Evolutionary conservation across 2,329 filamentous ascomycete species (phyloP).

Genomic region (Alternaria conjuncta): DNA sequence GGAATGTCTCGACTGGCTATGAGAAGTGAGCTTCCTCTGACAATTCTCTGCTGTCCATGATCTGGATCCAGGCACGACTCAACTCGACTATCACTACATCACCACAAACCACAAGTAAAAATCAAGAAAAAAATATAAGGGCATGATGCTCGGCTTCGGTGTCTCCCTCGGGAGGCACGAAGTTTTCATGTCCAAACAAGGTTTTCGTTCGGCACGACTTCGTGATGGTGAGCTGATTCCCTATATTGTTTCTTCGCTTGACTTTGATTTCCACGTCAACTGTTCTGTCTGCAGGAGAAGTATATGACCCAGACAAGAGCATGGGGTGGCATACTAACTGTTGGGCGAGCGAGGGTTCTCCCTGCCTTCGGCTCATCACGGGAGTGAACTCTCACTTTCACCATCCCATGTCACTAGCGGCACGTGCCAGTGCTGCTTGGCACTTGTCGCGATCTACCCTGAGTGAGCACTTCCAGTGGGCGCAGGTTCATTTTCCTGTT

Average conservation of each 20-base stretch:
- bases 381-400: conserved; percentile 2
- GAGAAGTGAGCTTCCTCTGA: conserved; percentile 17
- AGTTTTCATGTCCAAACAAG: conserved; percentile 38
- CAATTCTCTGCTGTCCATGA: conserved; percentile 27
- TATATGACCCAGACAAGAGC: background rate
- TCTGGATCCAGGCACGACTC: conserved; percentile 35
- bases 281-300: background rate
- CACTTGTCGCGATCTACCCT: background rate
- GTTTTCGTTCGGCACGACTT: background rate
- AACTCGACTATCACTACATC: conserved; percentile 27
- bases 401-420: background rate
- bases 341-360: background rate
- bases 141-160: conserved; percentile 39
- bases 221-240: background rate
- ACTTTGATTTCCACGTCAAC: background rate
- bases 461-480: background rate
- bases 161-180: conserved; percentile 16
- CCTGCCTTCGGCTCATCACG: conserved; percentile 1
- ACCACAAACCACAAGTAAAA: conserved; percentile 28
- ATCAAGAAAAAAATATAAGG: conserved; percentile 43
- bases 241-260: background rate
- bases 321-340: background rate
- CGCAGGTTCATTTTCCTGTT: background rate
- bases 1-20: conserved; percentile 23
- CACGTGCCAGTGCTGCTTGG: background rate